These are phyloP conservation scores for Teunomyces barrocoloradensis DNA, from an alignment of 805 yeast species.

Conservation along the genomic window DNA sequence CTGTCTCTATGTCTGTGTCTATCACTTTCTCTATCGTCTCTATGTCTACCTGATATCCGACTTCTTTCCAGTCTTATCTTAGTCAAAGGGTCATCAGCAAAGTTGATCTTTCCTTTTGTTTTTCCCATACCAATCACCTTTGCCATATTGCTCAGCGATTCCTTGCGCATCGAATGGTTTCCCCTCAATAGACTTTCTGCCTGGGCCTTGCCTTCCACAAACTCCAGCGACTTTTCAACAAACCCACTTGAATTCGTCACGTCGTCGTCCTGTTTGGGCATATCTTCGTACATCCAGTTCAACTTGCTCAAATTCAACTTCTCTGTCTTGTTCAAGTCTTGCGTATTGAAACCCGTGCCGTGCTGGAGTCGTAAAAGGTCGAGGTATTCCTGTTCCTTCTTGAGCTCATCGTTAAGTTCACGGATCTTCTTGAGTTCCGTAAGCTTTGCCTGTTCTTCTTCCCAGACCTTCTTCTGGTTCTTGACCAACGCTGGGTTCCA, in stretches of 20 bases:
- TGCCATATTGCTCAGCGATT: not conserved
- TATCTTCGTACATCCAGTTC: constrained; percentile 84
- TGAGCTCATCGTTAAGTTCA: constrained; percentile 62
- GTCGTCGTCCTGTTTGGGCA: constrained; percentile 24
- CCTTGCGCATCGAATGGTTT: constrained; percentile 16
- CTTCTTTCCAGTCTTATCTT: constrained; percentile 30
- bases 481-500: constrained; percentile 92
- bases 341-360: constrained; percentile 34
- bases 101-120: constrained; percentile 25
- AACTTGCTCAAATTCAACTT: constrained; percentile 47
- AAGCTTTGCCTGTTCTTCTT: constrained; percentile 71
- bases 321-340: constrained; percentile 16
- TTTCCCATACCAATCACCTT: constrained; percentile 15
- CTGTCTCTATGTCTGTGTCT: constrained; percentile 11
- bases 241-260: constrained; percentile 35
- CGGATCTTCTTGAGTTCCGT: constrained; percentile 65
- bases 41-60: not conserved
- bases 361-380: constrained; percentile 51
- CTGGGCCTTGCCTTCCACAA: constrained; percentile 29
- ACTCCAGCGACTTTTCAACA: constrained; percentile 32
- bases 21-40: constrained; percentile 3
- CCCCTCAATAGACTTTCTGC: constrained; percentile 58
- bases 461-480: constrained; percentile 84
- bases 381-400: constrained; percentile 57
- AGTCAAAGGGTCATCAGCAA: constrained; percentile 50